A percentile compares a stretch with the other conserved stretches of the same genome.
These are phyloP conservation scores for Phytopythium montanum DNA, from an alignment of 352 stramenopile genomes.

Conservation along the genomic window DNA sequence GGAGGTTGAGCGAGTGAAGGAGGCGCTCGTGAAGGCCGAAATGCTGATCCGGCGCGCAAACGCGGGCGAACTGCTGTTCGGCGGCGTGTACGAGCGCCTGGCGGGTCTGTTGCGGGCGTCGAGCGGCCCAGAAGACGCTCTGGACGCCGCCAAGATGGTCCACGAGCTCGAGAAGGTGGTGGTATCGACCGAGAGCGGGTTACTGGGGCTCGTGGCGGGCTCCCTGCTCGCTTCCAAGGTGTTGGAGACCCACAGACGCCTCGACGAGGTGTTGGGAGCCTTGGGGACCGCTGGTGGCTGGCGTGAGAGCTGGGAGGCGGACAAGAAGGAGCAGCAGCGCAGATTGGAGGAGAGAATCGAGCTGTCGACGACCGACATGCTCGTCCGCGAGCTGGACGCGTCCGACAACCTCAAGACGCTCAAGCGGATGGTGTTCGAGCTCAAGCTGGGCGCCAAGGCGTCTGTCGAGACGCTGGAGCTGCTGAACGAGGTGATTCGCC, in stretches of 20 bases:
- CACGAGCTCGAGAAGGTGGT: neutral
- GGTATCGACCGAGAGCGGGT: neutral
- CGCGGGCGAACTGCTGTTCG: neutral
- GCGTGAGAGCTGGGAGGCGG: neutral
- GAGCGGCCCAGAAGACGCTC: neutral
- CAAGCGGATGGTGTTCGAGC: neutral
- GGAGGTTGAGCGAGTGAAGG: neutral
- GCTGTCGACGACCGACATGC: neutral
- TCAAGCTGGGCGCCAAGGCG: neutral
- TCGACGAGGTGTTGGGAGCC: neutral
- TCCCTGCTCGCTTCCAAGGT: neutral
- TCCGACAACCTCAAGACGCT: neutral
- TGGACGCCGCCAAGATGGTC: neutral
- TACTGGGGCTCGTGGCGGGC: neutral
- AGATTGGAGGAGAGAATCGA: neutral
- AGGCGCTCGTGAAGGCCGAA: neutral
- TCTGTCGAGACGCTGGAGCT: neutral
- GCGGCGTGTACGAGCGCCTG: neutral
- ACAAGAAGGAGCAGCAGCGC: neutral
- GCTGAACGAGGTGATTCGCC: neutral
- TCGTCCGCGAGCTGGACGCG: neutral
- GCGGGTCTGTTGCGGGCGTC: neutral
- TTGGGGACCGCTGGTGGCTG: neutral
- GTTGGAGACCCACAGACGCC: neutral
- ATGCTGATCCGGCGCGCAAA: neutral